A percentile compares a stretch with the other conserved stretches of the same genome.
phyloP scores from a whole-genome alignment of 139 green algal genomes.

The Haematococcus lacustris region DNA sequence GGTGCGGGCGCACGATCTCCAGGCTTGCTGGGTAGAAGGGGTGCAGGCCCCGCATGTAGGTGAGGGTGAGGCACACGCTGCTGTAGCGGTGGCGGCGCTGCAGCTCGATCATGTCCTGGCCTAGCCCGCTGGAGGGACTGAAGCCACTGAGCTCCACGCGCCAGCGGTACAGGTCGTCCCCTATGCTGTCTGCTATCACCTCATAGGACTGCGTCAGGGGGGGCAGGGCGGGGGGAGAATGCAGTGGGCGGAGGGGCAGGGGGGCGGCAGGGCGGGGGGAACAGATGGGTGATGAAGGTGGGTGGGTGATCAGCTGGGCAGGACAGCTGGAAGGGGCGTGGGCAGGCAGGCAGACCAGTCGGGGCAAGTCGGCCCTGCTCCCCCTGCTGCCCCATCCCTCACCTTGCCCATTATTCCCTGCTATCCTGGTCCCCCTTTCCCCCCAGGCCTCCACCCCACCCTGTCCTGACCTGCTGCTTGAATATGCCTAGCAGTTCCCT shows the following conservation, averaged over 20 bases:
- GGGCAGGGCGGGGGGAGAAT: too few relatives aligned
- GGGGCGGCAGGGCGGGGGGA: too few relatives aligned
- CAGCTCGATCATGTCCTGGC: constrained; percentile 55
- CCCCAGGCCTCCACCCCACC: too few relatives aligned
- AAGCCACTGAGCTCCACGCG: constrained; percentile 54
- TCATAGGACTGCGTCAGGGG: constrained; percentile 10
- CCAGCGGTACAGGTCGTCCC: constrained; percentile 68
- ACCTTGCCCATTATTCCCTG: too few relatives aligned
- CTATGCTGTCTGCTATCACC: constrained; percentile 34
- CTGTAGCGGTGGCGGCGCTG: constrained; percentile 35
- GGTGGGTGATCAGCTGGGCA: too few relatives aligned
- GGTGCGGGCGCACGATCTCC: constrained; percentile 53
- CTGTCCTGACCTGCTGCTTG: constrained; percentile 14
- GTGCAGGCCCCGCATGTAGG: constrained; percentile 78
- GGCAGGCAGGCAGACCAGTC: too few relatives aligned
- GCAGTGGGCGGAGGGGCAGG: too few relatives aligned
- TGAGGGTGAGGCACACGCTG: constrained; percentile 55
- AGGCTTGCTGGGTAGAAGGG: constrained; percentile 76
- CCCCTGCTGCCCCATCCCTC: too few relatives aligned
- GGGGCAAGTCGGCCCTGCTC: too few relatives aligned
- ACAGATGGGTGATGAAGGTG: too few relatives aligned
- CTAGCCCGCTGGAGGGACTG: constrained; percentile 19
- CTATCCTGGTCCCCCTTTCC: too few relatives aligned
- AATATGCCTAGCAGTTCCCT: constrained; percentile 60
- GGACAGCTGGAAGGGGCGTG: too few relatives aligned